Evolutionary conservation across 2,329 filamentous ascomycete genomes (phyloP), one percentile per base, ranked within the genome.

Genomic region (Claviceps fusiformis): DNA sequence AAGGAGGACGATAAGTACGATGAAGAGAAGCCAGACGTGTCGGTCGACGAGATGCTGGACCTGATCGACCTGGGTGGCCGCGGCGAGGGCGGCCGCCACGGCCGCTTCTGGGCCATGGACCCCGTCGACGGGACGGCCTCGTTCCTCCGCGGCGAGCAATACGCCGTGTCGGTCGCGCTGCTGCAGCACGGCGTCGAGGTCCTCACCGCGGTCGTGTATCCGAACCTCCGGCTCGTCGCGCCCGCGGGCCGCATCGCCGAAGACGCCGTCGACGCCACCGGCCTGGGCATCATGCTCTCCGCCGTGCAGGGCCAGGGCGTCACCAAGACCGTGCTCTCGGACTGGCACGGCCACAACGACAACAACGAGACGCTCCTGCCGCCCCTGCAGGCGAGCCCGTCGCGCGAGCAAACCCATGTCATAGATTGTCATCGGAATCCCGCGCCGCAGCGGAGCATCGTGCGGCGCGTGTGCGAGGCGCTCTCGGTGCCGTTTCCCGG

Each of bases 101-200:
- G 73, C 0, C 68, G 75, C 1, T 73, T 79, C 53, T 85, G 82
- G 82, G 75, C 81, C 35, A 75, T 85, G 63, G 82, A 85, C 62
- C 82, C 82, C 0, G 77, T 85, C 8, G 82, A 85, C 60, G 82
- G 82, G 35, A 85, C 82, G 1, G 77, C 76, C 17, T 78, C 80
- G 0, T 85, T 83, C 56, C 75, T 85, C 59, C 68, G 69, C 44
- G 78, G 78, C 3, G 73, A 81, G 65, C 82, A 85, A 66, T 85
- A 84, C 57, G 81, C 77, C 3, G 79, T 85, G 4, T 79, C 79
- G 57, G 68, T 85, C 24, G 76, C 78, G 3, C 67, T 85, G 58
- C 66, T 85, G 2, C 75, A 80, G 56, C 70, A 82, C 54, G 81
- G 81, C 3, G 62, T 67, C 49, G 78, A 85, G 64, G 70, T 75